Base-by-base conservation (phyloP, 345 rosid species). In the Anacardium occidentale region DNA sequence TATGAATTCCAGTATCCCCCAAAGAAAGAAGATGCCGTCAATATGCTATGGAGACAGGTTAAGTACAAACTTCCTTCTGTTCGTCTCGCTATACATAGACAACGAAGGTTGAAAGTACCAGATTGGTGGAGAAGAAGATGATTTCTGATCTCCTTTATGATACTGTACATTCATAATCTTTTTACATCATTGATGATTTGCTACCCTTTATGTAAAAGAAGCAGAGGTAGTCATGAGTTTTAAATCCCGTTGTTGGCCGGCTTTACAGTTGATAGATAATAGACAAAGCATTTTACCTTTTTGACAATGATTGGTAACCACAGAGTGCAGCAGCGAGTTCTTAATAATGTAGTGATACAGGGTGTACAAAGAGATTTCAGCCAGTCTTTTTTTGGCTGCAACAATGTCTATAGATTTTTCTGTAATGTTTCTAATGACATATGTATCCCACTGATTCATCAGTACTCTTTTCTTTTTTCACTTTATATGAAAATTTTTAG, bases 31-130 rank as follows among this genome's bases (percentile, higher is more conserved):
- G 98, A 92, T 54, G 97, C 93, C 0, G 84, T 87, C 22, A 80
- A 88, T 76, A 83, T 92, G 95, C 74, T 92, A 62, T 92, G 98
- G 98, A 94, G 93, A 74, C 90, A 92, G 75, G 86, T 94, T 37
- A 92, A 84, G 80, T 88, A 83, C 72, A 94, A 92, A 79, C 87
- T 92, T 22, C 92, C 91, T 0, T 72, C 17, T 52, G 90, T 83
- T 22, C 81, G 85, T 75, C 93, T 92, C 17, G 86, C 84, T 59
- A 78, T 83, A 64, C 97, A 92, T 78, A 90, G 97, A 82, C 91
- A 76, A 66, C 81, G 76, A 75, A 86, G 98, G 73, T 80, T 92
- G 84, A 90, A 88, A 87, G 80, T 90, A 70, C 89, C 93, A 37
- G 97, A 92, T 64, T 90, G 97, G 97, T 90, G 97, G 98, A 79